These are phyloP conservation scores for Arabidopsis lyrata DNA, from an alignment of 441 rosid genomes.

Conservation along the genomic window DNA sequence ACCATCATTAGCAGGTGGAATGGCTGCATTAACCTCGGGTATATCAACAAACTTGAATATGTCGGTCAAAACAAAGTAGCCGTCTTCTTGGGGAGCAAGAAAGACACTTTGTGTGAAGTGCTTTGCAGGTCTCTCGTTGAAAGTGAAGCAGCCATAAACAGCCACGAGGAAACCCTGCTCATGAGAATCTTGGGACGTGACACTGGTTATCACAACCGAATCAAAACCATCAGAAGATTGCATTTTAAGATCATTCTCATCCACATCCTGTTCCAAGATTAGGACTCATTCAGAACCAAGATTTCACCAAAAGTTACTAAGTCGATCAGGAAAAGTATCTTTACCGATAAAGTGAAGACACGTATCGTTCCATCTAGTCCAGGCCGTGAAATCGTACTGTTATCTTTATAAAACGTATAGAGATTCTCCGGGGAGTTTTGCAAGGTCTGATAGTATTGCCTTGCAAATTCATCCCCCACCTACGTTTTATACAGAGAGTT, in stretches of 20 bases:
- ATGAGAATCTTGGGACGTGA: constrained; percentile 73
- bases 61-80: constrained; percentile 82
- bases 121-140: constrained; percentile 51
- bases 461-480: constrained; percentile 80
- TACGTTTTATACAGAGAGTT: constrained; percentile 30
- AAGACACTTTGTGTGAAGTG: constrained; percentile 77
- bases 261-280: constrained; percentile 60
- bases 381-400: constrained; percentile 80
- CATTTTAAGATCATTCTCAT: constrained; percentile 64
- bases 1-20: not conserved
- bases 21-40: not conserved
- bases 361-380: constrained; percentile 55
- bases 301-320: not conserved
- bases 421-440: constrained; percentile 66
- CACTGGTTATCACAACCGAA: constrained; percentile 58
- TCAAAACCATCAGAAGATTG: constrained; percentile 55
- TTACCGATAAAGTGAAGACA: constrained; percentile 66
- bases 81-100: constrained; percentile 84
- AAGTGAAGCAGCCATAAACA: constrained; percentile 75
- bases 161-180: constrained; percentile 66
- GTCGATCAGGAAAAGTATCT: not conserved
- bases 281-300: constrained; percentile 3
- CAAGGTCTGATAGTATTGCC: constrained; percentile 69
- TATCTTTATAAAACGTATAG: constrained; percentile 70
- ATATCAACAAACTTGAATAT: constrained; percentile 36